Conservation (phyloP, 495 filamentous ascomycete genomes). For the Aspergillus panamensis region DNA sequence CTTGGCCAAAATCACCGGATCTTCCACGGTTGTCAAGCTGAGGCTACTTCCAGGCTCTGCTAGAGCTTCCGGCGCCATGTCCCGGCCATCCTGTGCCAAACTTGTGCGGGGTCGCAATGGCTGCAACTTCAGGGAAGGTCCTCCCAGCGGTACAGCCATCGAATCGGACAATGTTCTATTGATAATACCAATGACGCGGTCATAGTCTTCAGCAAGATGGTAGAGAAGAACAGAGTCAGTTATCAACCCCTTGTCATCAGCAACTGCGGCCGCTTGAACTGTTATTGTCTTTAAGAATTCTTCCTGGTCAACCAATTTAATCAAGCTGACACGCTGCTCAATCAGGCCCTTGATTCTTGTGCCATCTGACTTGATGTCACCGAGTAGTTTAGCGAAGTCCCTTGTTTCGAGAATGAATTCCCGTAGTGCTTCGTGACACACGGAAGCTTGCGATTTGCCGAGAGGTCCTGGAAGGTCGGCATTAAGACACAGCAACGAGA, state of each 20-base stretch:
- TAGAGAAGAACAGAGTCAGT: slow-evolving; percentile 93
- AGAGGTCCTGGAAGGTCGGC: slow-evolving; percentile 69
- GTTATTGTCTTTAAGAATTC: slow-evolving; percentile 87
- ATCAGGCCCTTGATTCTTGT: slow-evolving; percentile 78
- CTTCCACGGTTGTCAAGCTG: slow-evolving; percentile 81
- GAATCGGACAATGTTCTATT: slow-evolving; percentile 89
- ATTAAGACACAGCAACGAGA: slow-evolving; percentile 89
- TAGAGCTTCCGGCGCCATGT: slow-evolving; percentile 10
- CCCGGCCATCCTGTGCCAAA: slow-evolving; percentile 24
- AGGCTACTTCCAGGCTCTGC: slow-evolving; percentile 56
- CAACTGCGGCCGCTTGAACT: slow-evolving; percentile 80
- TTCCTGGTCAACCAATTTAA: slow-evolving; percentile 71
- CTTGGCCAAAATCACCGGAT: slow-evolving; percentile 71
- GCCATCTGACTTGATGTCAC: slow-evolving; percentile 82
- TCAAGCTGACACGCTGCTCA: slow-evolving; percentile 81
- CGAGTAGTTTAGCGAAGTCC: slow-evolving; percentile 89
- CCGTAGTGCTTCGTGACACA: slow-evolving; percentile 92
- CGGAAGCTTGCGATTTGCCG: slow-evolving; percentile 70
- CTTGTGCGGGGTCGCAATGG: slow-evolving; percentile 64
- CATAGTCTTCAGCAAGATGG: slow-evolving; percentile 91
- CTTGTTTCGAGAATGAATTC: slow-evolving; percentile 92
- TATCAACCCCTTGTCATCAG: slow-evolving; percentile 87
- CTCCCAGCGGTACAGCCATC: slow-evolving; percentile 74
- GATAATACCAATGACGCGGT: slow-evolving; percentile 81
- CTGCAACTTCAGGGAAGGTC: slow-evolving; percentile 68